Evolutionary conservation across 1,284 basidiomycete genomes (phyloP), one percentile per base, ranked within the genome.

Genomic region (Tilletia setariae): DNA sequence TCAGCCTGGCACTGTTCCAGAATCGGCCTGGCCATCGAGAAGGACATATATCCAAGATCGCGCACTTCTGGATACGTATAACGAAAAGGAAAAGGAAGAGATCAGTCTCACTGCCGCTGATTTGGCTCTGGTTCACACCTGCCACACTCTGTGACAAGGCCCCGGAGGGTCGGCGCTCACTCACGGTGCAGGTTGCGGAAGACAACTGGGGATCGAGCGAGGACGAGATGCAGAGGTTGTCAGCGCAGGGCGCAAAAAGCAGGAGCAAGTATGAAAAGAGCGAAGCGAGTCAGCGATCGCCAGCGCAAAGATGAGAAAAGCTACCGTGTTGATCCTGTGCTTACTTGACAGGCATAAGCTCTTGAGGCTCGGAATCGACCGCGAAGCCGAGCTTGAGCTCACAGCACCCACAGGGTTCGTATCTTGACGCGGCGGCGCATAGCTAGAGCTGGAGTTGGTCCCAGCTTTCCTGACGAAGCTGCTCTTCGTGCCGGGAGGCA

Each of bases 1-100:
- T 77, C 74, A 23, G 77, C 70, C 2, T 73, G 66, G 51, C 75
- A 77, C 62, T 75, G 74, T 67, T 78, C 76, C 16, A 81, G 68
- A 51, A 81, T 72, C 1, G 76, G 74, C 56, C 68, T 68, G 21
- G 75, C 77, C 43, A 79, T 72, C 13, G 76, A 70, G 59, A 73
- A 81, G 3, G 79, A 77, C 68, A 78, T 75, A n/a, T 75, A 74
- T 25, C 79, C 79, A 11, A 81, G 68, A 56, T 79, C 76, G 44
- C 77, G 74, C 9, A 79, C 71, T 15, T 73, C 73, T 42, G 69
- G 9, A 61, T 1, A 16, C 28, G 9, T 40, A 40, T 40, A 40
- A 16, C 21, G 13, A 25, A 7, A 23, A 56, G 11, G 3, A 25
- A 19, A 25, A 6, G 40, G 42, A 71, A n/a, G 4, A 23, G n/a